Conservation (phyloP, 257 asterid species). For the Solanum neorickii region DNA sequence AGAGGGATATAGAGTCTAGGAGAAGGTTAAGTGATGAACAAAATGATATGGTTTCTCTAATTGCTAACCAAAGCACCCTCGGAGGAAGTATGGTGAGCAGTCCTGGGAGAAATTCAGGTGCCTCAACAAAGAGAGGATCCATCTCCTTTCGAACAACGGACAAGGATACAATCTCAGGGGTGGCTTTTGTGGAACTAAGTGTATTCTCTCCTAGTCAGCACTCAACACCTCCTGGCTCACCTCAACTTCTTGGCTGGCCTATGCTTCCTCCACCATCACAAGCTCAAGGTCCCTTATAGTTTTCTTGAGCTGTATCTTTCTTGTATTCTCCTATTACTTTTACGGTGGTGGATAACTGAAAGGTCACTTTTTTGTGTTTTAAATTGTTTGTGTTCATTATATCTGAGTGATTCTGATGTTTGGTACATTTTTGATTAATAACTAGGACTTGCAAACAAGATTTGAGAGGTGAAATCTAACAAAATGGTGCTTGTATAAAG, state of each 20-base stretch:
- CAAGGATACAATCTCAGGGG: slow-evolving; percentile 40
- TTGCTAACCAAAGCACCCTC: slow-evolving; percentile 46
- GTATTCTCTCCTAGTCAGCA: slow-evolving; percentile 58
- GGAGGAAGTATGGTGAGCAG: slow-evolving; percentile 31
- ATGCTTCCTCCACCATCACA: slow-evolving; percentile 41
- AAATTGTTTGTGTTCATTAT: neutral
- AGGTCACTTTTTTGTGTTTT: neutral
- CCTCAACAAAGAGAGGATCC: slow-evolving; percentile 41
- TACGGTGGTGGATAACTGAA: neutral
- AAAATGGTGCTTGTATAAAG: neutral
- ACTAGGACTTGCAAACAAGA: neutral
- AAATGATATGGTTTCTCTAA: slow-evolving; percentile 49
- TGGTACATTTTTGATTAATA: neutral
- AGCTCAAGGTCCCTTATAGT: slow-evolving; percentile 12
- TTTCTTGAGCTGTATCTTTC: neutral
- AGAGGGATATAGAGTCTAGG: slow-evolving; percentile 46
- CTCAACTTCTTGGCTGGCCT: slow-evolving; percentile 65
- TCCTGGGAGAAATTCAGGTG: slow-evolving; percentile 29
- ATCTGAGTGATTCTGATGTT: neutral
- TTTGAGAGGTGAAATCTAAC: neutral
- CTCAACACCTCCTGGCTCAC: slow-evolving; percentile 57
- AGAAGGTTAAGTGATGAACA: slow-evolving; percentile 29
- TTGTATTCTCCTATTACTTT: slow-evolving; percentile 1
- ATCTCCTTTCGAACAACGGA: slow-evolving; percentile 54
- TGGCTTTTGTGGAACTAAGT: slow-evolving; percentile 79